Base-by-base conservation (phyloP, 2,329 filamentous ascomycete genomes). In the Fusarium subtropicale region DNA sequence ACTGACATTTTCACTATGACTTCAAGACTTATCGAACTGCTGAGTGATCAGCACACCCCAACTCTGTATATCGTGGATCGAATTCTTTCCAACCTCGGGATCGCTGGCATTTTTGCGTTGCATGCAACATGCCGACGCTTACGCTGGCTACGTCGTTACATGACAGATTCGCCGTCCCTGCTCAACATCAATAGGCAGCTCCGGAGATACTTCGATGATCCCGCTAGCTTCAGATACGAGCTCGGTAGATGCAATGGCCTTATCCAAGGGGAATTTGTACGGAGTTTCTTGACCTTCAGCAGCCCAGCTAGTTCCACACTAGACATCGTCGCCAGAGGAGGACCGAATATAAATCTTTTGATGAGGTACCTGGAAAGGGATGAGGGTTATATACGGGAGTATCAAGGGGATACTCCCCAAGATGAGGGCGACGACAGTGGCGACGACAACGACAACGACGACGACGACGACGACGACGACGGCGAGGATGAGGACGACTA, bases 101-200 rank as follows among this genome's bases (percentile, higher is more conserved):
- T 60, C 18, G 58, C 36, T 10, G 58, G 42, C 5, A 44, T 50
- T 12, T 60, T 59, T 11, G 31, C 54, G 1, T 31, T 60, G 9
- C 44, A 60, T 30, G 54, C 57, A 15, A 50, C 57, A 26, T 18
- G 36, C 18, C 44, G 36, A 26, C 22, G n/a, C 4, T 11, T 59
- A 39, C 44, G 36, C 5, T 60, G 58, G 58, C 11, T 59, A 3
- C 5, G 51, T 7, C 22, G 10, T 6, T 34, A 60, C 12, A 48
- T 59, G 44, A 51, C n/a, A 2, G 20, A 59, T 1, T 60, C 58
- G 9, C 54, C 58, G 1, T 30, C 39, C 2, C n/a, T 60, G 2
- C 54, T 59, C 3, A 47, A 59, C 2, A 20, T 60, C 22, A 16
- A 57, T 20, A 50, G 5, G 9, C 22, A 44, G 18, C 12, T 60